Conservation (phyloP, 2,329 filamentous ascomycete genomes). For the Bretziella fagacearum region DNA sequence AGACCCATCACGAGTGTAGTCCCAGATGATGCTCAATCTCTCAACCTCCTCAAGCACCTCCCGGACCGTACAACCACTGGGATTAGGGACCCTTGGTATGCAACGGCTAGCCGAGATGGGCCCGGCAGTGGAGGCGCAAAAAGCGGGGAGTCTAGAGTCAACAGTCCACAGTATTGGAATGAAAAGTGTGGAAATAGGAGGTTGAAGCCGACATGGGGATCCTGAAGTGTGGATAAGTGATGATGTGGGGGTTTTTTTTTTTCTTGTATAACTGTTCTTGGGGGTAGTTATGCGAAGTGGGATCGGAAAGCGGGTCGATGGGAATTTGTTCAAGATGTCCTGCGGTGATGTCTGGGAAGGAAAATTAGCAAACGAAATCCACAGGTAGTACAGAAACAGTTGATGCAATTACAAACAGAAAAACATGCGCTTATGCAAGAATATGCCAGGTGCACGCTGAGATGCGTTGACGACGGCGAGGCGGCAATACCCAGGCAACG, state of each 20-base stretch:
- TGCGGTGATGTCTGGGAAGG: too few relatives aligned
- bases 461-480: too few relatives aligned
- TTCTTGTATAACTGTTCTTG: not conserved
- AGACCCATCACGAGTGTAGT: too few relatives aligned
- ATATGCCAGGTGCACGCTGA: not conserved
- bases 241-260: too few relatives aligned
- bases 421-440: not conserved
- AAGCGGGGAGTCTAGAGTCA: not conserved
- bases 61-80: too few relatives aligned
- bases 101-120: not conserved
- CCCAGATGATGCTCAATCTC: too few relatives aligned
- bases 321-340: not conserved
- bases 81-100: not conserved
- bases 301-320: not conserved
- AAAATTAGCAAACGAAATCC: too few relatives aligned
- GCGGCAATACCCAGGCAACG: too few relatives aligned
- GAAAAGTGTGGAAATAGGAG: slow-evolving; percentile 4
- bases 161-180: not conserved
- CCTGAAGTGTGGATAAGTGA: not conserved
- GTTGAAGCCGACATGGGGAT: slow-evolving; percentile 5
- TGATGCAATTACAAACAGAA: too few relatives aligned
- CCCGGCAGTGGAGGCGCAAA: not conserved
- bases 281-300: slow-evolving; percentile 2
- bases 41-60: too few relatives aligned
- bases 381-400: too few relatives aligned